Conservation (phyloP, 2,329 filamentous ascomycete species). For the Aphanocladium album region DNA sequence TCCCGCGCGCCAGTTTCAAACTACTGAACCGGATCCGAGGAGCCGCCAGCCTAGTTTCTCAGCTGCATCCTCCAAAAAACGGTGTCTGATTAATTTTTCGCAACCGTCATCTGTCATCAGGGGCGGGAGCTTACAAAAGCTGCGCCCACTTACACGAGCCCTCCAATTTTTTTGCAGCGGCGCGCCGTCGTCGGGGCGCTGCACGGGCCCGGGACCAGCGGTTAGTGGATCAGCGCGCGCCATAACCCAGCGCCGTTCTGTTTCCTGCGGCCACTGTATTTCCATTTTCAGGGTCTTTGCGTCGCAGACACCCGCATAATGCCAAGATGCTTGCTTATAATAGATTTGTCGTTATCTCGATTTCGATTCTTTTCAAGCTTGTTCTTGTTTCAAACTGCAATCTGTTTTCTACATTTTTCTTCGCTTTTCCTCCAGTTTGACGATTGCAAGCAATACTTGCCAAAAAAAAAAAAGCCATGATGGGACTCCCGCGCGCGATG, state of each 20-base stretch:
- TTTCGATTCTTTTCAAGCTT: too few relatives aligned
- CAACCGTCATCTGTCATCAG: not conserved
- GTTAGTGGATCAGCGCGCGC: not conserved
- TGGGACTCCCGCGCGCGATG: conserved; percentile 1
- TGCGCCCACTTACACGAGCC: not conserved
- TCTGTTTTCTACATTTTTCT: not conserved
- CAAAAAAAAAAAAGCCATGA: not conserved
- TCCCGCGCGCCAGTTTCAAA: not conserved
- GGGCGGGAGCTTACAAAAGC: not conserved
- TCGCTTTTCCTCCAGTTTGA: not conserved
- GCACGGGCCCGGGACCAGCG: not conserved
- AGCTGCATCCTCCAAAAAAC: not conserved
- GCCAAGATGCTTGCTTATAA: too few relatives aligned
- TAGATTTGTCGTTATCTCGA: too few relatives aligned
- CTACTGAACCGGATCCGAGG: not conserved
- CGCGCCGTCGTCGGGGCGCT: not conserved
- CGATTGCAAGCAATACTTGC: too few relatives aligned
- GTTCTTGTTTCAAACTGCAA: not conserved
- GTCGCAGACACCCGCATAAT: too few relatives aligned
- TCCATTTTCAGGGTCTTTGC: too few relatives aligned
- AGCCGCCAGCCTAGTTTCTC: not conserved
- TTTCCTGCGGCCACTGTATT: too few relatives aligned
- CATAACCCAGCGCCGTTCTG: not conserved
- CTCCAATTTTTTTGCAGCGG: not conserved
- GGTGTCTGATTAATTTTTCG: not conserved